A percentile compares a stretch with the other conserved stretches of the same genome.
Evolutionary conservation across 352 stramenopile species (phyloP).

Genomic region (Globisporangium mamillatum): DNA sequence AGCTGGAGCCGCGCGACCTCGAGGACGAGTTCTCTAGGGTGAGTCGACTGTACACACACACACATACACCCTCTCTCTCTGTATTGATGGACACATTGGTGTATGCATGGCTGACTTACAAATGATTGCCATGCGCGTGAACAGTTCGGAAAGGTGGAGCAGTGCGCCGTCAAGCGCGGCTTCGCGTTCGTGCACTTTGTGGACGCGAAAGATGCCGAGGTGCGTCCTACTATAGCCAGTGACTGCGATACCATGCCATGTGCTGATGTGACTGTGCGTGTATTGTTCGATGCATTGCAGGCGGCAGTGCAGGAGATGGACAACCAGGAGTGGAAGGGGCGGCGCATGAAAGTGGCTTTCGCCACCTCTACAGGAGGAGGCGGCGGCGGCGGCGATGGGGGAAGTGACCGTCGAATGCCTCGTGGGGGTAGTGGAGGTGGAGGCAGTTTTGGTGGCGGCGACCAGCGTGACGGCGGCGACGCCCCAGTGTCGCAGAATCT

Average conservation of each 20-base stretch:
- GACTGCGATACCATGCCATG: not conserved
- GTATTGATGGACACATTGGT: not conserved
- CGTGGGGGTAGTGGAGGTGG: not conserved
- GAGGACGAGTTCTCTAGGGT: slow-evolving; percentile 53
- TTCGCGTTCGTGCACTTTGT: slow-evolving; percentile 59
- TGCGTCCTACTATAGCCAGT: slow-evolving; percentile 3
- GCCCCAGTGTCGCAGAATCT: slow-evolving; percentile 37
- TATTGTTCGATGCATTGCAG: slow-evolving; percentile 6
- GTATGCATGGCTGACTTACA: not conserved
- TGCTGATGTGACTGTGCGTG: not conserved
- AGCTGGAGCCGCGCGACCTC: slow-evolving; percentile 39
- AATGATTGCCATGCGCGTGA: not conserved
- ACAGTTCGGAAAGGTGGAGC: slow-evolving; percentile 42
- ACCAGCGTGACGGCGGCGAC: not conserved
- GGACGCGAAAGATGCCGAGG: slow-evolving; percentile 42
- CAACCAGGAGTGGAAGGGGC: slow-evolving; percentile 38
- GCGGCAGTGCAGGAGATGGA: slow-evolving; percentile 49
- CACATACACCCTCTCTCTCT: too few relatives aligned
- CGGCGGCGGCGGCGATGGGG: not conserved
- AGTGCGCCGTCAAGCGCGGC: slow-evolving; percentile 54
- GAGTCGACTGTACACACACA: not conserved
- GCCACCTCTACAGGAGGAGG: slow-evolving; percentile 20
- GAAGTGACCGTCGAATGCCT: not conserved
- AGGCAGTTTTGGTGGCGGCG: not conserved
- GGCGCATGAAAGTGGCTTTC: slow-evolving; percentile 45